Evolutionary conservation across 352 stramenopile species (phyloP).

Genomic region (Blastocystis sp.): DNA sequence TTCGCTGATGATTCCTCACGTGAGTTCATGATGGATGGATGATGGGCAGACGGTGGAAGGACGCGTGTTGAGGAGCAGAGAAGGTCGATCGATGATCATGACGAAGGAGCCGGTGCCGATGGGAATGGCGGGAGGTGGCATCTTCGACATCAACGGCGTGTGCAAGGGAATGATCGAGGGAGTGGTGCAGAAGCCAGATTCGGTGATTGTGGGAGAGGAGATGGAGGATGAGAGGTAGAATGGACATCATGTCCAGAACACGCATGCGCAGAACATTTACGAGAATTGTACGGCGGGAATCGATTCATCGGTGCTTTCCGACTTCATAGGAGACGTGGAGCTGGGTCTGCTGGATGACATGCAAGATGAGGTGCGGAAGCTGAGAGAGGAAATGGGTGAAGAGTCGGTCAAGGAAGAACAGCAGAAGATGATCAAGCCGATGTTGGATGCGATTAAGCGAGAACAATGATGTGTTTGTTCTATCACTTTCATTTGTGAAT

Average conservation of each 20-base stretch:
- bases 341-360: constrained; percentile 46
- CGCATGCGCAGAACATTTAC: constrained; percentile 47
- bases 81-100: constrained; percentile 18
- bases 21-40: neutral
- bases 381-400: constrained; percentile 33
- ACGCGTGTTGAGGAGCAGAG: neutral
- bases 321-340: constrained; percentile 42
- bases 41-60: neutral
- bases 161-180: constrained; percentile 52
- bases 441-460: constrained; percentile 7
- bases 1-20: constrained; percentile 20
- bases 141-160: constrained; percentile 12
- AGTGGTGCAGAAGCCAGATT: constrained; percentile 10
- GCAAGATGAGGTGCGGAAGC: constrained; percentile 39
- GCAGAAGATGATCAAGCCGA: constrained; percentile 29
- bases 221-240: neutral
- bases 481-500: neutral
- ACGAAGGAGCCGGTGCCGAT: neutral
- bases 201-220: neutral
- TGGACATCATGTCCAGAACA: constrained; percentile 2
- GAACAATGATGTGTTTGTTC: constrained; percentile 14
- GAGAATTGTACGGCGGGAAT: constrained; percentile 43
- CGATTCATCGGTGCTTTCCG: neutral
- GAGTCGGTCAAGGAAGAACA: constrained; percentile 12
- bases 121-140: constrained; percentile 11